Evolutionary conservation across 78 protist genomes (phyloP), one percentile per base, ranked within the genome.

Genomic region (Paulinella micropora): DNA sequence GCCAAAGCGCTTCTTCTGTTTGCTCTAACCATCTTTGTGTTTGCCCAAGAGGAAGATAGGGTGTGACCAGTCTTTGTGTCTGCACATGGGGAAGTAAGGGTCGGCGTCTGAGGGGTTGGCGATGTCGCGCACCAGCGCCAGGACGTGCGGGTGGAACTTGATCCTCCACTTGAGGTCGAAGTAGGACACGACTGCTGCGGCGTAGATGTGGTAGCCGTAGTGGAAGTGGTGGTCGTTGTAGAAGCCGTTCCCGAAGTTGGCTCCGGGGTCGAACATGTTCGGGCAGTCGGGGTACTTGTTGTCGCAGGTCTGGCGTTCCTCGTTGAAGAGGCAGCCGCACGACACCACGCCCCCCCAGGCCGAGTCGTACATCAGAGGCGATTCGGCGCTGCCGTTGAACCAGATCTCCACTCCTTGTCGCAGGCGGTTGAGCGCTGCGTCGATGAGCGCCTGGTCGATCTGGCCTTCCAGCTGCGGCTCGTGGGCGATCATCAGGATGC

Each of bases 161-260:
- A 1, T 6, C 4, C 37, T 32, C 77, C n/a, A 64, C 0, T 73
- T 32, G 36, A 86, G 26, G 77, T 81, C 3, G 77, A 23, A 0
- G 40, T 37, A 6, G 31, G 32, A 1, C 3, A n/a, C 77, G 32
- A 35, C 91, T 26, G 87, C 91, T 15, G 83, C 83, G 6, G 88
- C 79, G 73, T 89, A 67, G 29, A 84, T 39, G 39, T 83, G 0
- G 81, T 89, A 89, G 34, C 91, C 91, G 39, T 51, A 84, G 34
- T 89, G 91, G 69, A 89, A 89, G n/a, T 83, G 88, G 51, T 89
- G 88, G 83, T 89, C 91, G 85, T 89, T 89, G 88, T 83, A 84
- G 31, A 37, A 29, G 39, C 86, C 40, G 67, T 4, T 51, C 36
- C 90, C 90, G n/a, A 37, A 87, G 85, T 64, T 29, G 9, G 85